Base-by-base conservation (phyloP, 345 rosid species). In the Gossypium raimondii region DNA sequence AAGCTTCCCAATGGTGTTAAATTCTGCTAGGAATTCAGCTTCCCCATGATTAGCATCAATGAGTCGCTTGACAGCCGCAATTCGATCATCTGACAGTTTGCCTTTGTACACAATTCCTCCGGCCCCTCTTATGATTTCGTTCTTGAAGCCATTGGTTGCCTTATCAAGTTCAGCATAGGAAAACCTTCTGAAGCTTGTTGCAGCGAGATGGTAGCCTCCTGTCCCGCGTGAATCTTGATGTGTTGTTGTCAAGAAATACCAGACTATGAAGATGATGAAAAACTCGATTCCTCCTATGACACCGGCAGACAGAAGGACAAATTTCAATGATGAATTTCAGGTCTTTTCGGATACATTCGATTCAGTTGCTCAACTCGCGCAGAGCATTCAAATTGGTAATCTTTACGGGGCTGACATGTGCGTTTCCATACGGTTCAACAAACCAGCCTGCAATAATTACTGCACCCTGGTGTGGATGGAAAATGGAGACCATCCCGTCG, bases 11-110 rank as follows among this genome's bases (percentile, higher is more conserved):
- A 81, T 81, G 2, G 82, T 78, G 81, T 76, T 71, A 7, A 81
- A 72, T 78, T 83, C 82, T 73, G 82, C 82, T 8, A 76, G 51
- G 41, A 83, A 83, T 44, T 78, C 84, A 43, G 74, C 86, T 56
- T 81, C 86, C 13, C 77, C 84, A 47, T 77, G 73, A 14, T 74
- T 47, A 0, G 80, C 81, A 16, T 69, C 76, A 3, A 58, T 29
- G 18, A 78, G 81, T 2, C 13, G 22, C 66, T 84, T 81, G 51
- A 84, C 41, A 9, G 86, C 84, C 17, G 57, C 79, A 11, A 58
- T 59, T 70, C 74, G 14, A 24, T 29, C 8, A 25, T 78, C 78
- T 0, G 76, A 18, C 11, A 83, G 47, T 10, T 2, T 60, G 8
- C 60, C 86, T 27, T 80, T 80, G 44, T 77, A 83, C 17, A 83